Conservation (phyloP, 148 eudicot species). For the Bassia scoparia region DNA sequence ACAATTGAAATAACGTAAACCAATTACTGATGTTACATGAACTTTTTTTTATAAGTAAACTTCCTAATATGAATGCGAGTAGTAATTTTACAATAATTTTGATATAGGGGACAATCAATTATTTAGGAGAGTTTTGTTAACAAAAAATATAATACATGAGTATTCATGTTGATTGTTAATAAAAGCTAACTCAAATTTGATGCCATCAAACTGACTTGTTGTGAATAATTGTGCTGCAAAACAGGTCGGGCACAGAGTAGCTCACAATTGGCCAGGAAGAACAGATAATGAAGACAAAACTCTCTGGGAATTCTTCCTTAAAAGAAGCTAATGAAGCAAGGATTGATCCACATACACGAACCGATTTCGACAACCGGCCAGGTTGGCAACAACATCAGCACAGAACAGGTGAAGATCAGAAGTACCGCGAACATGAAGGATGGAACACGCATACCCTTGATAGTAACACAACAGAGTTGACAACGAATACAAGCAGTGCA, state of each 20-base stretch:
- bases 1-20: too few relatives aligned
- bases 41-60: too few relatives aligned
- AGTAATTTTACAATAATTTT: too few relatives aligned
- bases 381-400: constrained; percentile 22
- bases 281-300: constrained; percentile 87
- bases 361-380: constrained; percentile 31
- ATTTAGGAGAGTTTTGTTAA: not conserved
- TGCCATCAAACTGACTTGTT: not conserved
- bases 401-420: constrained; percentile 9
- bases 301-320: too few relatives aligned
- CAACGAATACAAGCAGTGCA: constrained; percentile 12
- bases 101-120: too few relatives aligned
- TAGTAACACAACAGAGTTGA: constrained; percentile 6
- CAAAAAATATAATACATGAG: not conserved
- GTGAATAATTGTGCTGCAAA: not conserved
- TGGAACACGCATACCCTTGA: constrained; percentile 25
- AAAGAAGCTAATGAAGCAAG: constrained; percentile 73
- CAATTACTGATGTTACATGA: too few relatives aligned
- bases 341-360: constrained; percentile 75
- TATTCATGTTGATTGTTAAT: not conserved
- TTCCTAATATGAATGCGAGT: too few relatives aligned
- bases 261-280: constrained; percentile 90
- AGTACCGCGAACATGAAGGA: constrained; percentile 20
- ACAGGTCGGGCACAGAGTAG: constrained; percentile 94
- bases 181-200: not conserved